Percentiles rank a stretch among this genome's conserved stretches.
phyloP scores from a whole-genome alignment of 2,329 filamentous ascomycete species.

The Acarospora socialis region DNA sequence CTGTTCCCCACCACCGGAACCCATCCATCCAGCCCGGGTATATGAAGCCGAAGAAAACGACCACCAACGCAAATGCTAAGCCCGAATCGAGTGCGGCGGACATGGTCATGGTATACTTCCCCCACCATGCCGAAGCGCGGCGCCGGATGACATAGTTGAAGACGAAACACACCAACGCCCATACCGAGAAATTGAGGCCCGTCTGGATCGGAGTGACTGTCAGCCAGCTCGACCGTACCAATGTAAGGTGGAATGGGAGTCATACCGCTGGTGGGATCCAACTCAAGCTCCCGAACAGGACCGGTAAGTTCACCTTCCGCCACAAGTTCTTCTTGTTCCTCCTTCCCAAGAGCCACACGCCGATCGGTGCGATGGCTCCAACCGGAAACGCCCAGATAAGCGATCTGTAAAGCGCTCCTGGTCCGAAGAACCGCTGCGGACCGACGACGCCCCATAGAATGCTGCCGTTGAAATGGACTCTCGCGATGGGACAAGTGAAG shows the following conservation, averaged over 20 bases:
- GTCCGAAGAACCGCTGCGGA: slow-evolving; percentile 68
- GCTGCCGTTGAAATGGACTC: slow-evolving; percentile 80
- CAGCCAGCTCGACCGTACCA: neutral
- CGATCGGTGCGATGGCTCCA: slow-evolving; percentile 59
- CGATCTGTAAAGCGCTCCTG: slow-evolving; percentile 56
- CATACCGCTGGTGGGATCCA: slow-evolving; percentile 66
- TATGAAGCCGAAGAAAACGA: slow-evolving; percentile 77
- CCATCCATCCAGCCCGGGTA: slow-evolving; percentile 60
- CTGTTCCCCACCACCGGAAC: slow-evolving; percentile 81
- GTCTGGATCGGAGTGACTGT: slow-evolving; percentile 27
- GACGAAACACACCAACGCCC: slow-evolving; percentile 69
- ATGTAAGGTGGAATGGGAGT: slow-evolving; percentile 7
- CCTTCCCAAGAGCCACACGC: slow-evolving; percentile 56
- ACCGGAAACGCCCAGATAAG: slow-evolving; percentile 72
- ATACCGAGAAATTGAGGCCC: slow-evolving; percentile 76
- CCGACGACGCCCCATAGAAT: slow-evolving; percentile 85
- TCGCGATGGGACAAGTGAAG: slow-evolving; percentile 74
- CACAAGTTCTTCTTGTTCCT: slow-evolving; percentile 45
- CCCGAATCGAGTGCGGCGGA: slow-evolving; percentile 73
- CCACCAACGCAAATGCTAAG: slow-evolving; percentile 65
- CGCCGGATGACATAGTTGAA: slow-evolving; percentile 68
- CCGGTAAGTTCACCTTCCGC: slow-evolving; percentile 66
- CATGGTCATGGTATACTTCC: slow-evolving; percentile 81
- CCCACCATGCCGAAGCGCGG: slow-evolving; percentile 64
- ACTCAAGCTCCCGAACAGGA: slow-evolving; percentile 66